phyloP scores from a whole-genome alignment of 2,329 filamentous ascomycete genomes.

The Scytalidium lignicola region DNA sequence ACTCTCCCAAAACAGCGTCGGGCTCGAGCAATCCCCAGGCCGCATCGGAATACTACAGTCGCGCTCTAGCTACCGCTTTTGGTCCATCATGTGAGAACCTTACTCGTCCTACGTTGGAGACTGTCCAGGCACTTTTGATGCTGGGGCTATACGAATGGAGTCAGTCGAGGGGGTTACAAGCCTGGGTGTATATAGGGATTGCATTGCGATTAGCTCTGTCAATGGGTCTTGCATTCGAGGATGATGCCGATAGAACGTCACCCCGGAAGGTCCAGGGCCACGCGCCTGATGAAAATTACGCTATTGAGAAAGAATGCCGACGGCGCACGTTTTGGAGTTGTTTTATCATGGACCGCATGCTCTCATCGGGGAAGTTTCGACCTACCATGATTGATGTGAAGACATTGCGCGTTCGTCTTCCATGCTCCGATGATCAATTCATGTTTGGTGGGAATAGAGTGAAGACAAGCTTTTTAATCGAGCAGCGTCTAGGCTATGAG shows the following conservation, averaged over 20 bases:
- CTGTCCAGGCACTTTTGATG: conserved; percentile 65
- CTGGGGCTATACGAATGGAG: conserved; percentile 69
- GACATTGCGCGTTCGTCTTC: conserved; percentile 60
- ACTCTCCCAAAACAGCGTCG: conserved; percentile 15
- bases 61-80: conserved; percentile 48
- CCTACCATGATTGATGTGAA: conserved; percentile 53
- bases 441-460: conserved; percentile 55
- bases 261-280: conserved; percentile 22
- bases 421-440: conserved; percentile 62
- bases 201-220: conserved; percentile 56
- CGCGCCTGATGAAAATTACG: conserved; percentile 28
- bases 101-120: conserved; percentile 51
- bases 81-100: conserved; percentile 43
- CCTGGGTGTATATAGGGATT: conserved; percentile 62
- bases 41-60: conserved; percentile 61
- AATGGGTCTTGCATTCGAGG: conserved; percentile 55
- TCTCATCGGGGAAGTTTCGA: conserved; percentile 59
- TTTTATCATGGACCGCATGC: conserved; percentile 65
- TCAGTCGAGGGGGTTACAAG: conserved; percentile 54
- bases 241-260: conserved; percentile 32
- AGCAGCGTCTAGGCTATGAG: conserved; percentile 37
- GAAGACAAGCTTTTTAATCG: conserved; percentile 42
- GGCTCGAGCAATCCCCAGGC: conserved; percentile 41
- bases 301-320: conserved; percentile 57
- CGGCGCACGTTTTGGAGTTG: conserved; percentile 72